These are phyloP conservation scores for Penicillium sp. DNA, from an alignment of 2,329 filamentous ascomycete species.

Conservation along the genomic window DNA sequence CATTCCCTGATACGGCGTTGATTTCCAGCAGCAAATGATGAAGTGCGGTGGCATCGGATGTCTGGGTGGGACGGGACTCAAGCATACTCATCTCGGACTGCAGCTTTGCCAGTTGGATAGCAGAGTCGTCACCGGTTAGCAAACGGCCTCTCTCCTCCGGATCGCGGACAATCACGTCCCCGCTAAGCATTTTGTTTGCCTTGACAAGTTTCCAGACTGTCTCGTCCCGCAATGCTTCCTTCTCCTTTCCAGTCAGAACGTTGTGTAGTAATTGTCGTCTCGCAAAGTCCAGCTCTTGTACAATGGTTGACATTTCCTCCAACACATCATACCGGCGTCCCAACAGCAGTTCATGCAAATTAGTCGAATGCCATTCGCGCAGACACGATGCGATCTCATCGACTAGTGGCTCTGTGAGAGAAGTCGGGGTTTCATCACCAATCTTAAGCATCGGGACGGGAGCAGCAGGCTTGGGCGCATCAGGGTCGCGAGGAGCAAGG, in stretches of 20 bases:
- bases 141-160: constrained; percentile 73
- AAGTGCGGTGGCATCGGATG: constrained; percentile 59
- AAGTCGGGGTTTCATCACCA: constrained; percentile 90
- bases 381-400: constrained; percentile 96
- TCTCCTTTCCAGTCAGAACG: constrained; percentile 79
- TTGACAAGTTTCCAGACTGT: constrained; percentile 92
- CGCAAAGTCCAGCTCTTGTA: constrained; percentile 72
- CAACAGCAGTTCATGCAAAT: constrained; percentile 83
- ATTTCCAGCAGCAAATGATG: constrained; percentile 80
- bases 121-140: constrained; percentile 83
- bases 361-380: constrained; percentile 96
- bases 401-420: constrained; percentile 76
- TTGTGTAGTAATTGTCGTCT: constrained; percentile 87
- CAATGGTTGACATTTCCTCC: constrained; percentile 70
- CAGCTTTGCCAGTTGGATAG: constrained; percentile 78
- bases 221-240: constrained; percentile 69
- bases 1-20: constrained; percentile 68
- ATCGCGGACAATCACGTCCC: constrained; percentile 90
- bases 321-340: constrained; percentile 70
- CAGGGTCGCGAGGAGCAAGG: constrained; percentile 49
- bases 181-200: constrained; percentile 87
- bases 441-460: constrained; percentile 97
- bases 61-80: constrained; percentile 64
- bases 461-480: constrained; percentile 64
- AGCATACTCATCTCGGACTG: constrained; percentile 95